Conservation (phyloP, 73 alveolate genomes). For the Blepharisma stoltei region DNA sequence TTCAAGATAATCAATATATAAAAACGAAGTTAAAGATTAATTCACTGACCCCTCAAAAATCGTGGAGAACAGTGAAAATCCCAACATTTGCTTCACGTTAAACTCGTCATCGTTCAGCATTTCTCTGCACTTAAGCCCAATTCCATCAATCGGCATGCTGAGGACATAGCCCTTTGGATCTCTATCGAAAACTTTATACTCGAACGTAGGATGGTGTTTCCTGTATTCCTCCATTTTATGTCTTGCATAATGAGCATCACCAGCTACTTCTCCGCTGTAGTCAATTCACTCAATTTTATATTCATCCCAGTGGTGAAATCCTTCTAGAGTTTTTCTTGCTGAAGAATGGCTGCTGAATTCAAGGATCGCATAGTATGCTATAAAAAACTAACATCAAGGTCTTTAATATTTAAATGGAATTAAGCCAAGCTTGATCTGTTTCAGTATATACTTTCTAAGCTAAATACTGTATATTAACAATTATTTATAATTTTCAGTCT, state of each 20-base stretch:
- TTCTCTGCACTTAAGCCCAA: no score
- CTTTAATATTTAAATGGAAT: no score
- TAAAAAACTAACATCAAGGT: no score
- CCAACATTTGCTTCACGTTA: no score
- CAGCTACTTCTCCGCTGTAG: slow-evolving; percentile 24
- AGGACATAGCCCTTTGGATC: slow-evolving; percentile 23
- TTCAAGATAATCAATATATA: no score
- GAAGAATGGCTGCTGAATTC: slow-evolving; percentile 28
- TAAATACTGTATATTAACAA: not conserved
- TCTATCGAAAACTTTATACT: not conserved
- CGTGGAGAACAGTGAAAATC: no score
- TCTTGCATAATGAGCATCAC: slow-evolving; percentile 32
- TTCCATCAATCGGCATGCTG: not conserved
- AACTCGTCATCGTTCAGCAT: no score
- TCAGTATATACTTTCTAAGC: no score
- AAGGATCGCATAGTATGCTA: not conserved
- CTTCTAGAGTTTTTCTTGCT: slow-evolving; percentile 27
- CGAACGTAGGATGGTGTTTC: slow-evolving; percentile 22
- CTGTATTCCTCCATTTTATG: slow-evolving; percentile 26
- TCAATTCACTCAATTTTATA: slow-evolving; percentile 24
- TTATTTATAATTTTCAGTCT: no score
- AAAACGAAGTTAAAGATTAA: no score
- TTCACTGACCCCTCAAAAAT: no score
- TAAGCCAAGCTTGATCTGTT: not conserved
- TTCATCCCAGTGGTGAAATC: slow-evolving; percentile 30